A percentile compares a stretch with the other conserved stretches of the same genome.
phyloP scores from a whole-genome alignment of 1,284 basidiomycete species.

The Boletus semigastroideus region DNA sequence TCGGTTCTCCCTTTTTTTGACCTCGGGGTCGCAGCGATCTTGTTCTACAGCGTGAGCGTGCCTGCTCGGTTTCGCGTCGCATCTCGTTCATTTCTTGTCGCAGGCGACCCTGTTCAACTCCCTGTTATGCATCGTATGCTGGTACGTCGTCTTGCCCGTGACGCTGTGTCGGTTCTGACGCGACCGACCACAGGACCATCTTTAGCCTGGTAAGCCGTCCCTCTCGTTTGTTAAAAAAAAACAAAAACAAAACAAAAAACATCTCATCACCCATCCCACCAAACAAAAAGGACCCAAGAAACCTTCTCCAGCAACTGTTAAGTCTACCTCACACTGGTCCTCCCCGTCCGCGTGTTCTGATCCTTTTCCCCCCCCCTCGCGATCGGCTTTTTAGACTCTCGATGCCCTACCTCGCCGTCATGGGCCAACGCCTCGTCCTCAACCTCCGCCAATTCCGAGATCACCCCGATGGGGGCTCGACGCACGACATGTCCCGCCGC shows the following conservation, averaged over 20 bases:
- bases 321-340: too few relatives aligned
- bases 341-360: too few relatives aligned
- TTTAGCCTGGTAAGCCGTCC: constrained; percentile 9
- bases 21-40: constrained; percentile 2
- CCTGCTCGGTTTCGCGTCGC: background rate
- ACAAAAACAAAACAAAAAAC: too few relatives aligned
- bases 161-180: background rate
- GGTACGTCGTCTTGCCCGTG: constrained; percentile 13
- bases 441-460: constrained; percentile 18
- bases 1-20: background rate
- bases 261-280: background rate
- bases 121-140: constrained; percentile 11
- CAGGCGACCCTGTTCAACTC: constrained; percentile 19
- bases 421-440: constrained; percentile 27
- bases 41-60: constrained; percentile 22
- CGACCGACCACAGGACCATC: constrained; percentile 7
- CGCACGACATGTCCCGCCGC: constrained; percentile 7
- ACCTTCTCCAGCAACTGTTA: constrained; percentile 9
- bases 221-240: too few relatives aligned
- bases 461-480: background rate
- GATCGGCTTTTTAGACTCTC: constrained; percentile 6
- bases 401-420: constrained; percentile 11
- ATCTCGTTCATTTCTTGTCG: background rate
- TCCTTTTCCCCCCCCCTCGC: too few relatives aligned
- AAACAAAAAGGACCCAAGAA: constrained; percentile 22